Percentiles rank a stretch among this genome's conserved stretches.
These are phyloP conservation scores for Wickerhamiella qilinensis DNA, from an alignment of 805 yeast species.

Conservation along the genomic window DNA sequence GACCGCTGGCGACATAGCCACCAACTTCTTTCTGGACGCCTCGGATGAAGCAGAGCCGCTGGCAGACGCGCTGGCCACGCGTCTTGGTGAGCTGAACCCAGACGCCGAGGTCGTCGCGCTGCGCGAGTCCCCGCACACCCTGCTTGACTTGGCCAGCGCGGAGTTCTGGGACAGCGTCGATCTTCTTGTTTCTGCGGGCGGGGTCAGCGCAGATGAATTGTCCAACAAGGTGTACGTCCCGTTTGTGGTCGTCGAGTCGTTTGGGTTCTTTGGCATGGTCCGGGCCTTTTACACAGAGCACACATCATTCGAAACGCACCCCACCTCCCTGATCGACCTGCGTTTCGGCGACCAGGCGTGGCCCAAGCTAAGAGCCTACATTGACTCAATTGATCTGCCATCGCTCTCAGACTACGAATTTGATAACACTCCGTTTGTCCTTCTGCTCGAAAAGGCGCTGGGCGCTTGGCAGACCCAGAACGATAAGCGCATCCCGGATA, in stretches of 20 bases:
- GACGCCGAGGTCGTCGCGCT: constrained; percentile 30
- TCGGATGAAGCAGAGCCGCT: constrained; percentile 36
- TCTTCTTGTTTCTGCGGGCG: constrained; percentile 44
- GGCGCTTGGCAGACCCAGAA: constrained; percentile 25
- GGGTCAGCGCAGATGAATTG: constrained; percentile 22
- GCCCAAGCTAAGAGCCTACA: constrained; percentile 41
- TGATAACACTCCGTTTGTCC: constrained; percentile 58
- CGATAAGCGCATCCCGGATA: constrained; percentile 20
- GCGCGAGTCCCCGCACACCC: too few species aligned
- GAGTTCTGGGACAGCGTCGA: constrained; percentile 25
- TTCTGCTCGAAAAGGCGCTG: constrained; percentile 41
- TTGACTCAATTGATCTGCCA: constrained; percentile 35
- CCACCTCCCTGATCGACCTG: constrained; percentile 44
- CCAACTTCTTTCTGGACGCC: constrained; percentile 56
- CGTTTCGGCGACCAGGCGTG: constrained; percentile 50
- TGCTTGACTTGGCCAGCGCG: background rate
- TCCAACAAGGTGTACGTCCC: constrained; percentile 29
- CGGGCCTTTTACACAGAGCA: constrained; percentile 38
- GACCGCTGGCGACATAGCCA: constrained; percentile 44
- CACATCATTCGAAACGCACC: constrained; percentile 63
- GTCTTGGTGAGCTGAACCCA: constrained; percentile 41
- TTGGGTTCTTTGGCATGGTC: constrained; percentile 53
- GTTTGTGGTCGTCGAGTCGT: constrained; percentile 31
- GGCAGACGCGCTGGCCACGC: constrained; percentile 25
- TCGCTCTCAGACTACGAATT: constrained; percentile 25